Percentiles rank a stretch among this genome's conserved stretches.
These are phyloP conservation scores for Dendrostoma leiphaemia DNA, from an alignment of 2,329 filamentous ascomycete genomes.

Conservation along the genomic window DNA sequence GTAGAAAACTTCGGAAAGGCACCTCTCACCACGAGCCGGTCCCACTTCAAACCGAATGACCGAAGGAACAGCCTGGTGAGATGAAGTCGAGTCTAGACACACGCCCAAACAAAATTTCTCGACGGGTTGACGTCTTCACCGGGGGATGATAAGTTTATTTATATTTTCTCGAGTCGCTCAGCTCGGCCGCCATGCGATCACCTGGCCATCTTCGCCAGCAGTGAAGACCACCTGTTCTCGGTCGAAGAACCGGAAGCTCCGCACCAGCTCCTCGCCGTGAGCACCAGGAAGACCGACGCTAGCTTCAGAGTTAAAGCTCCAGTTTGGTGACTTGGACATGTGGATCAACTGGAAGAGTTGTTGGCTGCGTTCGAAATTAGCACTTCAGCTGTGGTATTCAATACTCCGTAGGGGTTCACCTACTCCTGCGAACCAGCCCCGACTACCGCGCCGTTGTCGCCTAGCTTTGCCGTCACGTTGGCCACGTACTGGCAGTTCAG, in stretches of 20 bases:
- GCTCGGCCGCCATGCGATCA: conserved; percentile 54
- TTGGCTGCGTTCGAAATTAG: conserved; percentile 34
- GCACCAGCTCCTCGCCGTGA: conserved; percentile 63
- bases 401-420: too few species aligned
- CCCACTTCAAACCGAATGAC: too few species aligned
- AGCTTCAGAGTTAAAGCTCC: conserved; percentile 54
- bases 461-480: conserved; percentile 60
- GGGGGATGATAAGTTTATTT: too few species aligned
- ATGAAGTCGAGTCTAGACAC: too few species aligned
- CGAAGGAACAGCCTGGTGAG: too few species aligned
- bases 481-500: conserved; percentile 73
- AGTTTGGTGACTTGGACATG: conserved; percentile 49
- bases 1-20: too few species aligned
- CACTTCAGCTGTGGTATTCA: too few species aligned
- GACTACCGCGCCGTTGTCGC: conserved; percentile 57
- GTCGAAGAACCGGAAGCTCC: conserved; percentile 63
- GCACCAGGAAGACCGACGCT: conserved; percentile 60
- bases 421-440: conserved; percentile 68
- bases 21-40: too few species aligned
- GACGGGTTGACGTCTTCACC: too few species aligned
- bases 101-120: too few species aligned
- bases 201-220: conserved; percentile 55
- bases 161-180: neutral
- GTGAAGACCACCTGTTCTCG: conserved; percentile 58
- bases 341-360: conserved; percentile 61